phyloP scores from a whole-genome alignment of 2,329 filamentous ascomycete species.

The Onygena corvina region DNA sequence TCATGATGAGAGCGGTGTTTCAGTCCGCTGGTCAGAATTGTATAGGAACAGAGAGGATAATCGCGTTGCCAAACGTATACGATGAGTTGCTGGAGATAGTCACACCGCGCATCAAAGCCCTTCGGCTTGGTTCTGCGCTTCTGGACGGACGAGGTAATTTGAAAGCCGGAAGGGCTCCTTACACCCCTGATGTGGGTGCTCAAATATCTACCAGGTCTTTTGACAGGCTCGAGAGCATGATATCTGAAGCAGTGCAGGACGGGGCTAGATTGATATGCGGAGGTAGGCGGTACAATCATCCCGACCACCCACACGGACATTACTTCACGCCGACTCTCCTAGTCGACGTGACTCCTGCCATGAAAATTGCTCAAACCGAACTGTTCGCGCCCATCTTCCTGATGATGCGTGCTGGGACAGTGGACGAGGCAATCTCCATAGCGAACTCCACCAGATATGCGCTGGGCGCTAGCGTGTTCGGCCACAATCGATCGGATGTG shows the following conservation, averaged over 20 bases:
- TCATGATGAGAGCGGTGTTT: constrained; percentile 84
- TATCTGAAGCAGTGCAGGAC: constrained; percentile 61
- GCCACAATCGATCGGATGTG: constrained; percentile 52
- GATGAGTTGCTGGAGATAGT: constrained; percentile 58
- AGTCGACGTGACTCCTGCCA: constrained; percentile 71
- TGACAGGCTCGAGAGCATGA: constrained; percentile 59
- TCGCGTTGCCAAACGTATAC: constrained; percentile 68
- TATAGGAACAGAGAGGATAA: constrained; percentile 88
- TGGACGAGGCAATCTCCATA: constrained; percentile 56
- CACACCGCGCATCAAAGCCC: constrained; percentile 56
- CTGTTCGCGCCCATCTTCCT: constrained; percentile 88
- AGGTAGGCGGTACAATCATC: constrained; percentile 60
- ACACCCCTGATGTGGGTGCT: constrained; percentile 62
- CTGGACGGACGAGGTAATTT: constrained; percentile 31
- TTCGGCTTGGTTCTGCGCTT: constrained; percentile 64
- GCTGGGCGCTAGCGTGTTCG: constrained; percentile 82
- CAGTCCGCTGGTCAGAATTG: constrained; percentile 96
- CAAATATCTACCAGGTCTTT: constrained; percentile 75
- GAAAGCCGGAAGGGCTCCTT: constrained; percentile 14
- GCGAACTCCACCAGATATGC: constrained; percentile 79
- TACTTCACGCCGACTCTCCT: constrained; percentile 90
- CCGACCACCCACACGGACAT: constrained; percentile 62
- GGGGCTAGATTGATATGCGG: constrained; percentile 75
- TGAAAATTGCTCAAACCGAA: constrained; percentile 81
- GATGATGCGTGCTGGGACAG: constrained; percentile 60